Evolutionary conservation across 2,329 filamentous ascomycete species (phyloP), one percentile per base, ranked within the genome.

Genomic region (Microdochium nivale): DNA sequence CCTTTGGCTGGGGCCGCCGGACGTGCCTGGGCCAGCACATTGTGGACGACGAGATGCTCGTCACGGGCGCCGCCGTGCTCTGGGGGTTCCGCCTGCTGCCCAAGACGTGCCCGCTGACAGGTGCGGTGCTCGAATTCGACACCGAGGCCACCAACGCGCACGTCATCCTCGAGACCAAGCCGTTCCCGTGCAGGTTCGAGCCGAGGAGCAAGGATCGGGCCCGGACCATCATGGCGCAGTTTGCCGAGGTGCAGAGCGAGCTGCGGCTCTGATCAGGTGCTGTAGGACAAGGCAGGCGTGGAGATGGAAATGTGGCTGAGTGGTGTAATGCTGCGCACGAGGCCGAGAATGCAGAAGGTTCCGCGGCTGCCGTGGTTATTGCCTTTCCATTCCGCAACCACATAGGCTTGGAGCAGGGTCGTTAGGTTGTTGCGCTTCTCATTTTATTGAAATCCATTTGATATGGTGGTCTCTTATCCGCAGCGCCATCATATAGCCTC

Each of bases 1-100:
- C 78, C 0, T 86, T 86, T 59, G 82, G 82, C 25, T 85, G 76
- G 71, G 83, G 82, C 32, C 79, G 81, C 44, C 75, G 83, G 55
- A 76, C 77, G 14, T 86, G 82, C 58, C 73, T 84, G 3, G 82
- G 81, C 4, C 78, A 82, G 66, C 77, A 78, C 51, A 75, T 86
- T 47, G 83, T 79, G 25, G 79, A 84, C 58, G 77, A 81, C 59
- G 78, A 82, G 65, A 72, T 78, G 58, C 75, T 79, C 56, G 67
- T 78, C 47, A 69, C 72, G 8, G 74, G 71, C 23, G 75, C 75
- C 3, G 65, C 64, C 7, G 61, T 77, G 10, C 69, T 75, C 37
- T 80, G 76, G 77, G 76, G 69, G 0, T 78, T 79, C 55, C 62
- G 75, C 51, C 63, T 78, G 49, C 58, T 49, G 3, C 63, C 62